Base-by-base conservation (phyloP, 805 yeast species). In the Pichia heedii region DNA sequence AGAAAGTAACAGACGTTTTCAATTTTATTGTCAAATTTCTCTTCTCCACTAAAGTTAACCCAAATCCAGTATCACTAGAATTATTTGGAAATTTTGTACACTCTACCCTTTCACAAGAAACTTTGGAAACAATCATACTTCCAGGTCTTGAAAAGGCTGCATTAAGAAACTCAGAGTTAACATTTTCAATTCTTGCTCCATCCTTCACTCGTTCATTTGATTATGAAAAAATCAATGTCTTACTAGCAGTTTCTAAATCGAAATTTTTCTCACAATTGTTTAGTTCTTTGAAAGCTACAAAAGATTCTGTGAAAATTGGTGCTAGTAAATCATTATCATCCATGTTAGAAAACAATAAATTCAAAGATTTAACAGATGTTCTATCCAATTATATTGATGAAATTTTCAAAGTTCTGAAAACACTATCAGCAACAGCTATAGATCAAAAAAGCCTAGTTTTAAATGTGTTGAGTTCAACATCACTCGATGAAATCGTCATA, bases 81-180 rank as follows among this genome's bases (percentile, higher is more conserved):
- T 18, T 45, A 2, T 61, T 57, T 40, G 54, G 47, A 9, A 5
- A 16, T 3, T 58, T 44, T 42, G 20, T 58, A 7, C 7, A 5
- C 12, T 26, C 33, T 6, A 29, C 27, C 3, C 37, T 48, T 19
- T 39, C 51, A 16, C 15, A 46, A 4, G 11, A 13, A 0, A 45
- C 49, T 11, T 51, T 54, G 8, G 46, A 53, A 32, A 39, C 43
- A 6, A 20, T 48, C 3, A 13, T 59, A 7, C 9, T 55, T 4
- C 86, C 94, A 2, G 70, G 74, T 18, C 54, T 89, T 39, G 89
- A 84, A 54, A 86, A 83, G 56, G 74, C 89, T 1, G 68, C 82
- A 40, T 67, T 89, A 50, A 74, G 96, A 59, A 77, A 94, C 2
- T 81, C 96, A 0, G 96, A 87, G 55, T 60, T 67, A 33, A 74